phyloP scores from a whole-genome alignment of 768 basidiomycete genomes.

The Pleurotus pulmonarius region DNA sequence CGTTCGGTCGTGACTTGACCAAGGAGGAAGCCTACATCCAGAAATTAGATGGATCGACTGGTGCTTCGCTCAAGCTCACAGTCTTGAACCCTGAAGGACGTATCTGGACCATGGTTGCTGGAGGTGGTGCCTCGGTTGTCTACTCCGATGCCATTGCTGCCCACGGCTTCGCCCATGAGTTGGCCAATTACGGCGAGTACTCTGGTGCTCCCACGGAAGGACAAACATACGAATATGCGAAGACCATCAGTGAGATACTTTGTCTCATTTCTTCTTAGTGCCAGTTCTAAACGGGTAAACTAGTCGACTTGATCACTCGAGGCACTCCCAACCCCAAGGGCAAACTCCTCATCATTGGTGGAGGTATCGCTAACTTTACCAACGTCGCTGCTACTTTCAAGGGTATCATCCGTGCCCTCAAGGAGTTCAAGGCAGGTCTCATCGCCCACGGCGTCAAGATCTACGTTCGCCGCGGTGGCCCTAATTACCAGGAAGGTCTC shows the following conservation, averaged over 20 bases:
- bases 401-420: slow-evolving; percentile 96
- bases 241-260: slow-evolving; percentile 79
- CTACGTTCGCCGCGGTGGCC: slow-evolving; percentile 96
- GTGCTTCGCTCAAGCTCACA: slow-evolving; percentile 97
- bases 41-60: slow-evolving; percentile 94
- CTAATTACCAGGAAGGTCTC: slow-evolving; percentile 97
- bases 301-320: slow-evolving; percentile 92
- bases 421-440: slow-evolving; percentile 86
- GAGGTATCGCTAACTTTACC: slow-evolving; percentile 99
- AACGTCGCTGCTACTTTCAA: slow-evolving; percentile 99
- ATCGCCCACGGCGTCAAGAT: slow-evolving; percentile 86
- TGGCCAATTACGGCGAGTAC: slow-evolving; percentile 99
- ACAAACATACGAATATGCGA: slow-evolving; percentile 99
- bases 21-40: slow-evolving; percentile 99
- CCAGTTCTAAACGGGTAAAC: slow-evolving; percentile 1
- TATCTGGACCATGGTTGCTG: slow-evolving; percentile 99
- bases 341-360: slow-evolving; percentile 99
- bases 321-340: slow-evolving; percentile 79
- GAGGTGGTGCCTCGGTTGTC: slow-evolving; percentile 77
- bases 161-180: slow-evolving; percentile 93
- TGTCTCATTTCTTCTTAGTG: not conserved
- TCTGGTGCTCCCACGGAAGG: slow-evolving; percentile 97
- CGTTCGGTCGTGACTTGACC: slow-evolving; percentile 96
- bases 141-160: slow-evolving; percentile 83
- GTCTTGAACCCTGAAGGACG: slow-evolving; percentile 93